Conservation (phyloP, 495 filamentous ascomycete genomes). For the Aspergillus panamensis region DNA sequence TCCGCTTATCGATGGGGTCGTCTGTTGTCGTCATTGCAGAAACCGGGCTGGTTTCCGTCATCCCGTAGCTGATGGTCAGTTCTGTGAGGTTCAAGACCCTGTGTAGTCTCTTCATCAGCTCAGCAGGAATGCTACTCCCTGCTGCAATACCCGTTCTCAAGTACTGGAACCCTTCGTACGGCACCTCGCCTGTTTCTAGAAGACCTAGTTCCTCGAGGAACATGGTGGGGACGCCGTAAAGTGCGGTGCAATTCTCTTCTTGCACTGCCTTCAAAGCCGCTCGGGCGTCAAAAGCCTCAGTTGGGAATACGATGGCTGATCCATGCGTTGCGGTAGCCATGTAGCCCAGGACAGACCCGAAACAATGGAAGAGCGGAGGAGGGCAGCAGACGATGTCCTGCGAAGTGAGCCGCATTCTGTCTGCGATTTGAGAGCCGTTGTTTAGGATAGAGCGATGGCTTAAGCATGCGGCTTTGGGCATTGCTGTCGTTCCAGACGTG, state of each 20-base stretch:
- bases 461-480: slow-evolving; percentile 89
- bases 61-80: slow-evolving; percentile 94
- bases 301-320: slow-evolving; percentile 77
- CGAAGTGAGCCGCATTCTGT: slow-evolving; percentile 73
- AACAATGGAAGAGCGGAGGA: slow-evolving; percentile 90
- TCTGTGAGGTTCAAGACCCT: slow-evolving; percentile 73
- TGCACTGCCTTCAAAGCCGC: slow-evolving; percentile 68
- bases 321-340: slow-evolving; percentile 93
- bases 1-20: slow-evolving; percentile 76
- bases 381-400: slow-evolving; percentile 78
- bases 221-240: slow-evolving; percentile 96
- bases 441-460: slow-evolving; percentile 84
- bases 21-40: slow-evolving; percentile 82
- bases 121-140: slow-evolving; percentile 75
- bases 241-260: slow-evolving; percentile 73
- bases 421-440: slow-evolving; percentile 78
- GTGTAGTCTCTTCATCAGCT: slow-evolving; percentile 81
- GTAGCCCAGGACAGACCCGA: slow-evolving; percentile 86
- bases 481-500: slow-evolving; percentile 86
- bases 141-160: slow-evolving; percentile 91
- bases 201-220: slow-evolving; percentile 84
- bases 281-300: slow-evolving; percentile 79
- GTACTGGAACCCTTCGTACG: slow-evolving; percentile 58
- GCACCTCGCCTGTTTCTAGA: slow-evolving; percentile 52
- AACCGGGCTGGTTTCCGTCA: slow-evolving; percentile 97